Conservation (phyloP, 2,329 filamentous ascomycete species). For the Sporothrix luriei region DNA sequence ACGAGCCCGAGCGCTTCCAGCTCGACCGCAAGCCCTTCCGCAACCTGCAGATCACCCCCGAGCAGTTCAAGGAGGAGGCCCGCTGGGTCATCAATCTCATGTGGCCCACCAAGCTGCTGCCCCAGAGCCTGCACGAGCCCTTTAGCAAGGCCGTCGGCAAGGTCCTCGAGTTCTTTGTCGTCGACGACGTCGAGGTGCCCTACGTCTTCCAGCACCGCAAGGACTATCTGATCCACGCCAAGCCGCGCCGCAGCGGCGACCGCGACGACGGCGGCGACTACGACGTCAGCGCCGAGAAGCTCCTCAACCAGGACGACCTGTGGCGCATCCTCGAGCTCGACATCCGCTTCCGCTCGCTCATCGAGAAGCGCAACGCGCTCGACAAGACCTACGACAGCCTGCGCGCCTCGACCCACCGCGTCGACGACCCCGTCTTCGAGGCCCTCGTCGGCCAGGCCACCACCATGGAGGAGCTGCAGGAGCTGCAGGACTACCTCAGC, state of each 20-base stretch:
- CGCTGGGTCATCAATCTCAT: constrained; percentile 89
- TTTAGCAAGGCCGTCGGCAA: constrained; percentile 89
- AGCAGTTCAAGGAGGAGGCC: constrained; percentile 87
- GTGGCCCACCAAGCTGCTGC: constrained; percentile 81
- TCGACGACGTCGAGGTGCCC: constrained; percentile 91
- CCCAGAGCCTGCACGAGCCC: constrained; percentile 71
- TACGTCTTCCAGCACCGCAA: constrained; percentile 98
- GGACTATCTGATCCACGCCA: constrained; percentile 93
- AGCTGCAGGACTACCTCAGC: constrained; percentile 93
- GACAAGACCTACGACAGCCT: constrained; percentile 77
- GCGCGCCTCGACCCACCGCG: constrained; percentile 57
- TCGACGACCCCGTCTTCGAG: constrained; percentile 75
- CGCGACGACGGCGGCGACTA: constrained; percentile 73
- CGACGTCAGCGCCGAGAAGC: constrained; percentile 77
- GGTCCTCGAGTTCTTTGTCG: constrained; percentile 91
- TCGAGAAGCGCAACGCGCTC: constrained; percentile 87
- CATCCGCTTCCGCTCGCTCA: constrained; percentile 88
- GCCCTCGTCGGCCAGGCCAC: constrained; percentile 78
- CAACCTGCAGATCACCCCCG: constrained; percentile 74
- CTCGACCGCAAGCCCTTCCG: constrained; percentile 87
- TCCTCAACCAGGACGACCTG: constrained; percentile 87
- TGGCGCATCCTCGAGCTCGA: constrained; percentile 96
- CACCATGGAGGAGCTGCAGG: constrained; percentile 93
- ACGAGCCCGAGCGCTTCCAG: constrained; percentile 94
- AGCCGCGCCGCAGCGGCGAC: constrained; percentile 60